A percentile compares a stretch with the other conserved stretches of the same genome.
Evolutionary conservation across 768 basidiomycete genomes (phyloP).

Genomic region (Austroboletus eburneus): DNA sequence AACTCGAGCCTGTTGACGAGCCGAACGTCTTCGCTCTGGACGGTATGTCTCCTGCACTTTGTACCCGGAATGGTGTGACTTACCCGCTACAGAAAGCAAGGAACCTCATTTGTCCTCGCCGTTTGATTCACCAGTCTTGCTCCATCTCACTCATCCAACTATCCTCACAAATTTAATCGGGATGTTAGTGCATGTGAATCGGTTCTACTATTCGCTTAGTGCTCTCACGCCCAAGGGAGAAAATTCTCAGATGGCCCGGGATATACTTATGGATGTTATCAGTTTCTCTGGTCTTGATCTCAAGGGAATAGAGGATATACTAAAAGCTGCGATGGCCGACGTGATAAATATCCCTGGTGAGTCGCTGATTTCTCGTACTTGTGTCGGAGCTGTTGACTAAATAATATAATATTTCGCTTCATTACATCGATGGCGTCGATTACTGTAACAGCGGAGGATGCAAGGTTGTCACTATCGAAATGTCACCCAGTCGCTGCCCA

Average conservation of each 20-base stretch:
- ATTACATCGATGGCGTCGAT: neutral
- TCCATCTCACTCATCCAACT: constrained; percentile 63
- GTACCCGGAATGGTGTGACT: constrained; percentile 40
- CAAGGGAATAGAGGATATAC: constrained; percentile 42
- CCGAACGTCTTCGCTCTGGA: constrained; percentile 17
- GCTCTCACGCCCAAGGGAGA: constrained; percentile 54
- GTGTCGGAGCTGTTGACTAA: neutral
- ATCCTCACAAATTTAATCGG: constrained; percentile 47
- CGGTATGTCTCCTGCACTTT: constrained; percentile 22
- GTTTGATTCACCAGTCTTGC: constrained; percentile 40
- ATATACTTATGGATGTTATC: constrained; percentile 57
- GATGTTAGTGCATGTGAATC: constrained; percentile 53
- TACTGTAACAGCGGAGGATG: constrained; percentile 42
- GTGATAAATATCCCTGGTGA: constrained; percentile 20
- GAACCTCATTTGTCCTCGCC: constrained; percentile 12
- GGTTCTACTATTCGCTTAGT: constrained; percentile 51
- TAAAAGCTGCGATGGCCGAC: constrained; percentile 36
- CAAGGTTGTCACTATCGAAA: constrained; percentile 50
- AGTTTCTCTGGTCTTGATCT: constrained; percentile 65
- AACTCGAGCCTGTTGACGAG: constrained; percentile 28
- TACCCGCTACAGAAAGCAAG: constrained; percentile 24
- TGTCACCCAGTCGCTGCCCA: constrained; percentile 53
- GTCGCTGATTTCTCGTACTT: constrained; percentile 1
- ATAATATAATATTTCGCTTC: neutral
- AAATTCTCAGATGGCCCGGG: constrained; percentile 60